These are phyloP conservation scores for Lasiosphaeris hirsuta DNA, from an alignment of 495 filamentous ascomycete genomes.

Conservation along the genomic window DNA sequence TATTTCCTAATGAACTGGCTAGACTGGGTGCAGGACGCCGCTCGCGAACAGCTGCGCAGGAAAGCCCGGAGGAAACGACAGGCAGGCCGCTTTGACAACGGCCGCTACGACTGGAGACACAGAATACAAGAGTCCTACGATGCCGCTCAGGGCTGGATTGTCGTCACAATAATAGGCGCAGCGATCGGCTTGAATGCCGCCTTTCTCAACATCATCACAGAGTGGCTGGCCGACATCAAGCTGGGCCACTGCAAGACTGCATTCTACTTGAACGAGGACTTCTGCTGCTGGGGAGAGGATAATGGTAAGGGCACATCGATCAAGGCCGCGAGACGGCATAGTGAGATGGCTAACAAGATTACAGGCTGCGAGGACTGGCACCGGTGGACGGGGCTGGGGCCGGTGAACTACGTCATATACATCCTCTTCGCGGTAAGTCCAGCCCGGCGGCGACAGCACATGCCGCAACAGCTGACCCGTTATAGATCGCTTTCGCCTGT, in stretches of 20 bases:
- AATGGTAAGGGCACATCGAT: conserved; percentile 53
- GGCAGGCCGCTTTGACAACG: conserved; percentile 71
- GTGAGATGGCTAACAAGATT: conserved; percentile 23
- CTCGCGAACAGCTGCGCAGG: conserved; percentile 80
- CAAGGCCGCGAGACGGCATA: neutral
- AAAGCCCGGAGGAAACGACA: conserved; percentile 70
- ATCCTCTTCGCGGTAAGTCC: conserved; percentile 76
- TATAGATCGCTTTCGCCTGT: conserved; percentile 73
- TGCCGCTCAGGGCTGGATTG: conserved; percentile 96
- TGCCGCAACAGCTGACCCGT: conserved; percentile 14
- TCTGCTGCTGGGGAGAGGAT: conserved; percentile 97
- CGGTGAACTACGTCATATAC: conserved; percentile 84
- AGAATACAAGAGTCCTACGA: conserved; percentile 86
- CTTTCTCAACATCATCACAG: conserved; percentile 91
- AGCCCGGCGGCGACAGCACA: neutral
- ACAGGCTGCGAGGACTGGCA: conserved; percentile 90
- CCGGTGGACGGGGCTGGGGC: conserved; percentile 73
- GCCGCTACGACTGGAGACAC: conserved; percentile 73
- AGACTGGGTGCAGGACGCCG: conserved; percentile 98
- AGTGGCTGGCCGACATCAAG: conserved; percentile 96
- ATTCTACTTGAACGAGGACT: conserved; percentile 96
- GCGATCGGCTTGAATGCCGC: conserved; percentile 93
- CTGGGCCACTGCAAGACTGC: conserved; percentile 89
- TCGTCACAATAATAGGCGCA: conserved; percentile 88
- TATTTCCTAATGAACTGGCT: neutral